Evolutionary conservation across 2,329 filamentous ascomycete species (phyloP).

Genomic region (Colletotrichum destructivum): DNA sequence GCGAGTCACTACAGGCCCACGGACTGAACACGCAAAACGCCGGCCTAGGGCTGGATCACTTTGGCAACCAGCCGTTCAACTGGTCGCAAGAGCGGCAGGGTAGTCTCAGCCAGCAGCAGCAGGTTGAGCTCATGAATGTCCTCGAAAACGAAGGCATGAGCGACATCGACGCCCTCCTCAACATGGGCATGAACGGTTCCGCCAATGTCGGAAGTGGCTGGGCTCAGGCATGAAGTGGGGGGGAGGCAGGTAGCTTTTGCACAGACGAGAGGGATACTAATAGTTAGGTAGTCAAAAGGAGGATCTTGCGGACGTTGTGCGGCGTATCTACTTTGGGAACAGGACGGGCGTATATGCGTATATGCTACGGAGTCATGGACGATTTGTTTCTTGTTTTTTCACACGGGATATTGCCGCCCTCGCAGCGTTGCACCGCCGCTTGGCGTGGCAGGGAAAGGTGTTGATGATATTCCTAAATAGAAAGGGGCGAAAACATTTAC

Average conservation of each 20-base stretch:
- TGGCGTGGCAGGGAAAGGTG: background rate
- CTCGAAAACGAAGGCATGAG: slow-evolving; percentile 79
- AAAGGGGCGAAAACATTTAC: background rate
- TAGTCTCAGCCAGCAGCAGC: slow-evolving; percentile 84
- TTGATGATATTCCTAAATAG: slow-evolving; percentile 19
- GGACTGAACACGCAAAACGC: slow-evolving; percentile 39
- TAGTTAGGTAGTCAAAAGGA: background rate
- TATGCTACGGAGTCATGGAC: slow-evolving; percentile 37
- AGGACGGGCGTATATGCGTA: background rate
- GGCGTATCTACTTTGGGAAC: slow-evolving; percentile 6
- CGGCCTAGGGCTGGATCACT: slow-evolving; percentile 51
- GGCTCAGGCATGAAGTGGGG: slow-evolving; percentile 22
- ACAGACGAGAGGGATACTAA: background rate
- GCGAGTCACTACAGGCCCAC: slow-evolving; percentile 49
- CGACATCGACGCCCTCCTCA: slow-evolving; percentile 74
- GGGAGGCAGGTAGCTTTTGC: background rate
- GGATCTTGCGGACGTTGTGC: background rate
- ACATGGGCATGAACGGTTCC: slow-evolving; percentile 48
- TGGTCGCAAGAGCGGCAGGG: slow-evolving; percentile 70
- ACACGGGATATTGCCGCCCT: slow-evolving; percentile 8
- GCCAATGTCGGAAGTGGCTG: slow-evolving; percentile 12
- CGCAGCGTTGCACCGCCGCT: slow-evolving; percentile 26
- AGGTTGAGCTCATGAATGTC: slow-evolving; percentile 85
- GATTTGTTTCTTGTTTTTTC: background rate
- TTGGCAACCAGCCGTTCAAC: slow-evolving; percentile 47